Conservation (phyloP, 2,329 filamentous ascomycete species). For the Thelonectria discophora region DNA sequence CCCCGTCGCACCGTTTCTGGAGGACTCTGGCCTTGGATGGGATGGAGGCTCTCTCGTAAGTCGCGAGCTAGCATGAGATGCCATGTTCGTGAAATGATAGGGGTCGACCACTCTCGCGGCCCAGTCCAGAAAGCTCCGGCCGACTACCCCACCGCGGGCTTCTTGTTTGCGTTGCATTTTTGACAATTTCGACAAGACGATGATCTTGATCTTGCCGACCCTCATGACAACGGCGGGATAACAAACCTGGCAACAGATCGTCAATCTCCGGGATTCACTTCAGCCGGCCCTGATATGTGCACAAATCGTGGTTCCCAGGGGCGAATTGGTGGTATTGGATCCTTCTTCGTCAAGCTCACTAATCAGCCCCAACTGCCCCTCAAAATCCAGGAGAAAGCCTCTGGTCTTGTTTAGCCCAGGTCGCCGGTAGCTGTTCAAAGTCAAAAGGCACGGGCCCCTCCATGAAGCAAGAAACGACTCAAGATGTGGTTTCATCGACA, state of each 20-base stretch:
- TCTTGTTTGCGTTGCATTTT: constrained; percentile 4
- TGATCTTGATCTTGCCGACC: not conserved
- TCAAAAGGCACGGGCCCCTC: not conserved
- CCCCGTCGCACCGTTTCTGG: not conserved
- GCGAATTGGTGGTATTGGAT: not conserved
- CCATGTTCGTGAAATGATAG: not conserved
- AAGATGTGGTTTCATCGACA: constrained; percentile 12
- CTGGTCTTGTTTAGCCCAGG: not conserved
- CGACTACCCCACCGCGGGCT: not conserved
- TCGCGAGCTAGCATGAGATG: not conserved
- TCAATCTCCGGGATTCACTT: not conserved
- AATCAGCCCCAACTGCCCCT: not conserved
- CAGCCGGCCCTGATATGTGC: not conserved
- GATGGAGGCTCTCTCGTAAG: not conserved
- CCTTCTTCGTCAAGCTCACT: not conserved
- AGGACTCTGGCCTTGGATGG: not conserved
- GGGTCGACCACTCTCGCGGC: not conserved
- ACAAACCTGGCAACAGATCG: not conserved
- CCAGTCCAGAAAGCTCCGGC: not conserved
- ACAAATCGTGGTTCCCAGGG: not conserved
- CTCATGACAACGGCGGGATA: not conserved
- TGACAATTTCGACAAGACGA: not conserved
- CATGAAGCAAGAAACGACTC: not conserved
- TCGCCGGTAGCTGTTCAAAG: not conserved
- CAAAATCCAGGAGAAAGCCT: not conserved